Base-by-base conservation (phyloP, 2,329 filamentous ascomycete species). In the Cephalotrichum gorgonifer region DNA sequence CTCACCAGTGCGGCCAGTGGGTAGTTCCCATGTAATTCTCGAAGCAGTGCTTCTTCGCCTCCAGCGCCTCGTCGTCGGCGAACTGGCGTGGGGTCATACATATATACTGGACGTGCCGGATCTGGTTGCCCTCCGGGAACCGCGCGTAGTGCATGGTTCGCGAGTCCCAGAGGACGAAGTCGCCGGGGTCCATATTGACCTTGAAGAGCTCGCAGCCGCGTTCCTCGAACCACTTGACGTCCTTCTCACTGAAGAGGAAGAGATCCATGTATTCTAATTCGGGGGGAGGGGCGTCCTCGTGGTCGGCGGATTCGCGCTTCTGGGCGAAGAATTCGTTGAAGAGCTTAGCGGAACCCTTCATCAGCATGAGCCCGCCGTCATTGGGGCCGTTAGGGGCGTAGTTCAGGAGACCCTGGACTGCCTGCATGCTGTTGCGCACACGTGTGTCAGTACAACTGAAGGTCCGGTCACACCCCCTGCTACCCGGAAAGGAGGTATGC, bases 351-450 rank as follows among this genome's bases (percentile, higher is more conserved):
- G 64, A 66, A 4, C 70, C 70, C 27, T 66, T 65, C 61, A 72
- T 67, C 5, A 72, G 54, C 31, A 74, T 62, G 8, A 75, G 54
- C 2, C 70, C 71, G 15, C 71, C 71, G 48, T 75, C 72, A 2
- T 71, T 60, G 2, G 63, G 63, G 1, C 71, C 71, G 38, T 68
- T 69, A 1, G 68, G 70, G 7, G 64, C 60, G 11, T 64, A 65
- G 55, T 73, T 73, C 2, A 72, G 52, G 4, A 74, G 55, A 0
- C 71, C 70, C 30, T 73, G 70, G 0, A 72, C 64, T 8, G 55
- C 55, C 50, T 59, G 58, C 56, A 59, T 60, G 33, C 58, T 59
- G 27, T 7, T 5, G 20, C 4, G 2, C 3, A 7, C 6, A 11
- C 6, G 1, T 12, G 44, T 7, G 52, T 47, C 17, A 39, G 35